Evolutionary conservation across 2,329 filamentous ascomycete species (phyloP).

Genomic region (Rhinocladiella similis): DNA sequence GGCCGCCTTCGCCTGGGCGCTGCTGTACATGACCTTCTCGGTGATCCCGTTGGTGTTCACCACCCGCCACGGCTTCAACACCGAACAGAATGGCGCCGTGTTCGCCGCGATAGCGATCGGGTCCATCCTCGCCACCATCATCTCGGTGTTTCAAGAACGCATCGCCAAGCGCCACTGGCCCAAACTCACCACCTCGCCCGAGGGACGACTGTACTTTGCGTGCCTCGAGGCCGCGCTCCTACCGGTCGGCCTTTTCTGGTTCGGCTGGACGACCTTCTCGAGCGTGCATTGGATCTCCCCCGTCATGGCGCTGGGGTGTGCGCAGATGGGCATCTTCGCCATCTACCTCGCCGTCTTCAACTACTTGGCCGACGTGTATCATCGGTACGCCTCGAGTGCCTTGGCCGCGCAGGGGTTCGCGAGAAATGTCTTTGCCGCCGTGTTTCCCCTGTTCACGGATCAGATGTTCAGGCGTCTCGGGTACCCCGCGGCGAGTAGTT

Average conservation of each 20-base stretch:
- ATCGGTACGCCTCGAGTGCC: slow-evolving; percentile 79
- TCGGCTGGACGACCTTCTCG: slow-evolving; percentile 63
- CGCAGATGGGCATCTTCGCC: slow-evolving; percentile 82
- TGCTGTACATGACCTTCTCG: slow-evolving; percentile 81
- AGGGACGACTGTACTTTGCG: slow-evolving; percentile 78
- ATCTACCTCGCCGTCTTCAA: slow-evolving; percentile 88
- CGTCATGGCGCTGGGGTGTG: slow-evolving; percentile 66
- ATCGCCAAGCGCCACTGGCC: slow-evolving; percentile 28
- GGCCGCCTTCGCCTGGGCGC: slow-evolving; percentile 86
- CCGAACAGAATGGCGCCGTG: slow-evolving; percentile 67
- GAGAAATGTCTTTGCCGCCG: slow-evolving; percentile 77
- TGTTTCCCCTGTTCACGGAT: slow-evolving; percentile 75
- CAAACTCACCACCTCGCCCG: slow-evolving; percentile 55
- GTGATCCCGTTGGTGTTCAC: slow-evolving; percentile 77
- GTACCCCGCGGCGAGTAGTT: slow-evolving; percentile 67
- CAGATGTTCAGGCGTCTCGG: slow-evolving; percentile 73
- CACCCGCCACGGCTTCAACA: slow-evolving; percentile 65
- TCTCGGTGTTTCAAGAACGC: slow-evolving; percentile 71
- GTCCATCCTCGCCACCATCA: slow-evolving; percentile 62
- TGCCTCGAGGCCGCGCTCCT: slow-evolving; percentile 75
- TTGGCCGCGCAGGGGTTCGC: slow-evolving; percentile 85
- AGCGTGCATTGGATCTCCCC: slow-evolving; percentile 72
- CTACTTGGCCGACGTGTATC: slow-evolving; percentile 86
- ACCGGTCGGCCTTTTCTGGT: slow-evolving; percentile 78
- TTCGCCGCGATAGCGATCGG: slow-evolving; percentile 74